phyloP scores from a whole-genome alignment of 495 filamentous ascomycete genomes.

The Oidiodendron maius region DNA sequence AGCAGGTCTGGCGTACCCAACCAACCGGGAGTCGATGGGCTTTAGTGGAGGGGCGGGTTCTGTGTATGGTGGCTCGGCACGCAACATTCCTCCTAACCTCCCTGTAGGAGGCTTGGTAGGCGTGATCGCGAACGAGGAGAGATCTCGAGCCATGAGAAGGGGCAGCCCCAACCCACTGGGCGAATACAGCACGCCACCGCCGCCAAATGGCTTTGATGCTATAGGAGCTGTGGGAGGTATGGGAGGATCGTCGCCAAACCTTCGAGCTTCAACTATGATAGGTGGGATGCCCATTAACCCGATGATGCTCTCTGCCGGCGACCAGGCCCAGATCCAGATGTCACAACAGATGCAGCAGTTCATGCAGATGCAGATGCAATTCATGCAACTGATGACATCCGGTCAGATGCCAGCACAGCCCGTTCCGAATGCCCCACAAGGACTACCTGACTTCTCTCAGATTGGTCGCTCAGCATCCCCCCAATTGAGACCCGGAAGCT shows the following conservation, averaged over 20 bases:
- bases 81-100: conserved; percentile 13
- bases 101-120: conserved; percentile 74
- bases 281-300: conserved; percentile 29
- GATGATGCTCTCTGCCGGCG: conserved; percentile 53
- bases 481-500: conserved; percentile 19
- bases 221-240: no score
- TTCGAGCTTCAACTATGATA: conserved; percentile 24
- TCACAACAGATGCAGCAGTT: conserved; percentile 83
- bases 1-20: conserved; percentile 67
- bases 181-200: conserved; percentile 25
- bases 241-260: conserved; percentile 28
- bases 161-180: conserved; percentile 67
- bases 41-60: conserved; percentile 54
- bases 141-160: conserved; percentile 66
- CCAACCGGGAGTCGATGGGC: conserved; percentile 71
- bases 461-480: no score
- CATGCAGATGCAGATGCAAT: conserved; percentile 93
- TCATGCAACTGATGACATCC: conserved; percentile 71
- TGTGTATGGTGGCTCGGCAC: conserved; percentile 35
- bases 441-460: conserved; percentile 24
- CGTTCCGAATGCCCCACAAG: neutral
- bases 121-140: conserved; percentile 85
- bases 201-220: conserved; percentile 25
- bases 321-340: conserved; percentile 78
- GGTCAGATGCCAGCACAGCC: conserved; percentile 24